A percentile compares a stretch with the other conserved stretches of the same genome.
Evolutionary conservation across 805 yeast species (phyloP).

Genomic region (Allodekkera sacchari): DNA sequence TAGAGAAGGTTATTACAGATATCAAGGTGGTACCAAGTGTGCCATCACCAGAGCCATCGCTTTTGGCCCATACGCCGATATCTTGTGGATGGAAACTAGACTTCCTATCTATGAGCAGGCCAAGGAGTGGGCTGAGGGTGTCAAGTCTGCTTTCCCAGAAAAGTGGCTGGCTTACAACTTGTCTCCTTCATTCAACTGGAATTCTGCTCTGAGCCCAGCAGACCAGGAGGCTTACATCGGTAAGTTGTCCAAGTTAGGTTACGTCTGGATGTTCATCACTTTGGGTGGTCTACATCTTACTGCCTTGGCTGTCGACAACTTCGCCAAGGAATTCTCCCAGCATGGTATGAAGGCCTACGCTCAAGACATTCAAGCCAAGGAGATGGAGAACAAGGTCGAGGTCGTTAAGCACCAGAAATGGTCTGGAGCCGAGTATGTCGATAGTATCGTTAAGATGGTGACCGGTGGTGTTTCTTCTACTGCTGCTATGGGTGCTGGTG

Average conservation of each 20-base stretch:
- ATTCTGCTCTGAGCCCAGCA: constrained; percentile 76
- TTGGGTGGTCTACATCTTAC: constrained; percentile 95
- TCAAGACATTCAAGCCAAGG: constrained; percentile 74
- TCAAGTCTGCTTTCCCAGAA: constrained; percentile 68
- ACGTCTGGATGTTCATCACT: constrained; percentile 96
- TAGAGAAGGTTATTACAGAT: constrained; percentile 94
- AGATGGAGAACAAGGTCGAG: constrained; percentile 83
- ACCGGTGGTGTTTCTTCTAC: constrained; percentile 93
- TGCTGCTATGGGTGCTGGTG: constrained; percentile 98
- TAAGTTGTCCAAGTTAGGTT: constrained; percentile 82
- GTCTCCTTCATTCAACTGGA: constrained; percentile 98
- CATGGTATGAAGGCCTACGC: constrained; percentile 97
- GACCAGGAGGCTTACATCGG: constrained; percentile 89
- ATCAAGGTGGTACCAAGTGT: constrained; percentile 94
- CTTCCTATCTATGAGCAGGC: constrained; percentile 92
- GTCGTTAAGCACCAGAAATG: constrained; percentile 97
- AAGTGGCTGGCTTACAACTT: constrained; percentile 96
- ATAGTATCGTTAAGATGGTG: constrained; percentile 78
- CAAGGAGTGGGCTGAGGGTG: constrained; percentile 89
- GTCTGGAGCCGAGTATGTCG: constrained; percentile 98
- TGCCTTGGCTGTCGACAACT: constrained; percentile 83
- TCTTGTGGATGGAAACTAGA: constrained; percentile 98
- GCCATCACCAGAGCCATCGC: constrained; percentile 96
- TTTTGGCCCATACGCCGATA: constrained; percentile 88
- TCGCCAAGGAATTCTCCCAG: constrained; percentile 67